Conservation (phyloP, 1,139 yeast genomes). For the Geotrichum europaeum region DNA sequence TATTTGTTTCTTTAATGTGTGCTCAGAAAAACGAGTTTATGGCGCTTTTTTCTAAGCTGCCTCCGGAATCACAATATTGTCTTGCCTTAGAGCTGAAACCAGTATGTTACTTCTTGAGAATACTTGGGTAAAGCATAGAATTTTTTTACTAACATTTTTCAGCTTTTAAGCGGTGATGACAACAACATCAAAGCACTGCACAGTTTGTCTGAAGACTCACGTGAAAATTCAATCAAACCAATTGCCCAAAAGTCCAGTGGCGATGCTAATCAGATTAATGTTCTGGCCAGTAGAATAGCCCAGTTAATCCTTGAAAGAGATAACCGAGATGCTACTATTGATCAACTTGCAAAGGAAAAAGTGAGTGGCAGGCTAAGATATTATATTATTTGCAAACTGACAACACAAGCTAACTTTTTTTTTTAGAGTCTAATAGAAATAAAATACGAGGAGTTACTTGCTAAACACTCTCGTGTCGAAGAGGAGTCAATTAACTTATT, state of each 20-base stretch:
- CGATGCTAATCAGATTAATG: neutral
- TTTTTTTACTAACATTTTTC: no score
- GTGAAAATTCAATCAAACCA: neutral
- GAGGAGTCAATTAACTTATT: neutral
- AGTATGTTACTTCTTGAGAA: neutral
- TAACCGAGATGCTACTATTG: neutral
- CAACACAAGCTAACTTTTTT: neutral
- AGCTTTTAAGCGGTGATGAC: no score
- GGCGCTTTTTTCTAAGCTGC: conserved; percentile 1
- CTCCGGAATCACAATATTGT: neutral
- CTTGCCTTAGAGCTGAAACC: conserved; percentile 5
- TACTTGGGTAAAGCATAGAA: neutral
- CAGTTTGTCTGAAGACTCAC: neutral
- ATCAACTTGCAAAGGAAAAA: neutral
- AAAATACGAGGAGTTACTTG: neutral
- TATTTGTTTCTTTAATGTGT: conserved; percentile 1
- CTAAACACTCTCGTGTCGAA: neutral
- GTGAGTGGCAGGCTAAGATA: neutral
- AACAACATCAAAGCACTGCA: neutral
- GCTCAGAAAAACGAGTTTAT: conserved; percentile 2
- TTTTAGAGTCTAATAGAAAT: neutral
- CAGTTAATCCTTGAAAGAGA: neutral
- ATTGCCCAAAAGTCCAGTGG: neutral
- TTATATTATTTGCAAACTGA: neutral
- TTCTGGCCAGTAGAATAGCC: neutral